Percentiles rank a stretch among this genome's conserved stretches.
Evolutionary conservation across 345 rosid genomes (phyloP).

Genomic region (Melaleuca quinquenervia): DNA sequence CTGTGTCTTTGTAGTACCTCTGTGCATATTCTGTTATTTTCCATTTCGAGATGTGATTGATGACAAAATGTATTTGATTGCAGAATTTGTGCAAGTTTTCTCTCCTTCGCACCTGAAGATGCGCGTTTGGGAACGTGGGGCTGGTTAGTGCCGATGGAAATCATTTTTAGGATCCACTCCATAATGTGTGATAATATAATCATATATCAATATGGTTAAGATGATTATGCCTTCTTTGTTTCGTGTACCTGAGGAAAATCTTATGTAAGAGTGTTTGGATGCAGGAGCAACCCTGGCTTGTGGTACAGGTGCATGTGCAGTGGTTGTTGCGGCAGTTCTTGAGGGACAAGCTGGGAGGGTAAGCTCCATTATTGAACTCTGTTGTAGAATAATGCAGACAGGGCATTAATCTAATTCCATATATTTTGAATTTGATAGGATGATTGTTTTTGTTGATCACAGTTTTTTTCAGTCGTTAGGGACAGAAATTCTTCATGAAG

Average conservation of each 20-base stretch:
- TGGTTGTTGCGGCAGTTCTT: constrained; percentile 96
- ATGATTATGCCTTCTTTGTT: not conserved
- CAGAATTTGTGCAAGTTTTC: constrained; percentile 90
- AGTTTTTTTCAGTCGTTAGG: not conserved
- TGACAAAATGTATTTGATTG: not conserved
- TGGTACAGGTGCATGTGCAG: constrained; percentile 98
- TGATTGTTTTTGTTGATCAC: not conserved
- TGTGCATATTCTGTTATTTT: not conserved
- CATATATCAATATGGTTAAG: not conserved
- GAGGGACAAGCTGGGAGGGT: constrained; percentile 80
- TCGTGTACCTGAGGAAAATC: not conserved
- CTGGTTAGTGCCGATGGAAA: constrained; percentile 36
- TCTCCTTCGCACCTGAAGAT: constrained; percentile 83
- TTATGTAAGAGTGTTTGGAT: not conserved
- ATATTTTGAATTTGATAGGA: not conserved
- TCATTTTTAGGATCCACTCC: not conserved
- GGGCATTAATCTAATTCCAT: not conserved
- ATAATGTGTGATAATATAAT: not conserved
- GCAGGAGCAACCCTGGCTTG: constrained; percentile 94
- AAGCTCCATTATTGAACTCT: constrained; percentile 18
- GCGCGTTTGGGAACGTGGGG: constrained; percentile 99
- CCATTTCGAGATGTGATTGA: not conserved
- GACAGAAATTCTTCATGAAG: not conserved
- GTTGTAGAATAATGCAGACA: not conserved
- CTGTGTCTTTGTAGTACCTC: not conserved